Evolutionary conservation across 1,139 yeast species (phyloP), one percentile per base, ranked within the genome.

Genomic region (Ogataea hybrid): DNA sequence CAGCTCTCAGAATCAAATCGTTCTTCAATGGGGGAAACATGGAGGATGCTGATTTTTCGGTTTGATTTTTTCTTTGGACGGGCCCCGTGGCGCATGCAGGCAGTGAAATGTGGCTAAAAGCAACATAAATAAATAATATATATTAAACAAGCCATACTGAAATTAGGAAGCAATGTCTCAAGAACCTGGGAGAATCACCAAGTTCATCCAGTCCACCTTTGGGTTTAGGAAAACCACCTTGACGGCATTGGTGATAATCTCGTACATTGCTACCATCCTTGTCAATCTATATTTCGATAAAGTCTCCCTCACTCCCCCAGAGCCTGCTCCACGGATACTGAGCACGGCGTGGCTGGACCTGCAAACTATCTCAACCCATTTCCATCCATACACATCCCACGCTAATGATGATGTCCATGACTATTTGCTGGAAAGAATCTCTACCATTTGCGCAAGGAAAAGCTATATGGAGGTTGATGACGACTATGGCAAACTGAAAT

Each of bases 401-500:
- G 86, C 81, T 6, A 89, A 88, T 62, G 95, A 84, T 58, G 69
- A 65, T 22, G 89, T 88, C 11, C 92, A 85, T 59, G 81, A 79
- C 49, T 86, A 80, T 57, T 64, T 90, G 34, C 60, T 77, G 37
- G 45, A 58, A 5, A 68, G 76, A 44, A 76, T 82, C 15, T 43
- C 50, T 2, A 43, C 54, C 2, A 54, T 76, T 9, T 53, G 65
- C 2, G 53, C 57, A 0, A 49, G 54, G 5, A 56, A 60, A 29
- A 46, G 59, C 0, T 69, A 71, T 39, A 68, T 75, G 32, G 80
- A 77, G 42, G 73, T 70, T 15, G 42, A 51, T 45, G 81, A 78
- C 50, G 73, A 72, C 45, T 81, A 71, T 42, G 67, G 71, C 45
- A 67, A 71, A 18, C 44, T 48, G 33, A 63, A 70, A 27, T 67